Base-by-base conservation (phyloP, 441 rosid genomes). In the Croton setiger region DNA sequence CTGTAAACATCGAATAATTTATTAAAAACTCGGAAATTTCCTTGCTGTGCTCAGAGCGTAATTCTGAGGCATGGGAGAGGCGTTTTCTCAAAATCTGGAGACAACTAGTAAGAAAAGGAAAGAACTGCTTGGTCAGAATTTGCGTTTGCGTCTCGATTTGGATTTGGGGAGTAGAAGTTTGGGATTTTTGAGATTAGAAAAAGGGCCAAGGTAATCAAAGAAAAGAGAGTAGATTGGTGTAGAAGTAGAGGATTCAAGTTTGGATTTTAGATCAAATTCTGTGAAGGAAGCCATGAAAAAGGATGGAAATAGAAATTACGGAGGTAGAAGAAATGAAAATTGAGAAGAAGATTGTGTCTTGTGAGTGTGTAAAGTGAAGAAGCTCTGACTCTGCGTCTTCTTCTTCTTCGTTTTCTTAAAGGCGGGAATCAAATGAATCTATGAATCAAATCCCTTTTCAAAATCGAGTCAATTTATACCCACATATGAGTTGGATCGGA, bases 1-100 rank as follows among this genome's bases (percentile, higher is more conserved):
- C 74, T 60, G 58, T 84, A 92, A 2, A 78, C 70, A 33, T 80
- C 75, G 52, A 89, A 82, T 27, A 92, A 69, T 45, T 80, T 79
- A 14, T 60, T 58, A 23, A 72, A 3, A 73, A 63, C 44, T 75
- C 64, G 18, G 76, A 78, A 72, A 63, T 44, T 68, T 44, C 55
- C 4, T 63, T 3, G 13, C 23, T 58, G 7, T n/a, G 60, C 13
- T 44, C 48, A 14, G 59, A 13, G 13, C 15, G 49, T 15, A 43
- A 57, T 45, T 78, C 67, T 15, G 62, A 62, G 18, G 76, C 77
- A 35, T 68, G 67, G 37, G 82, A 69, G 52, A 81, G 79, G 72
- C 81, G 82, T 63, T 75, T 81, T 23, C 82, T 82, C 17, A 84
- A 61, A 59, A 81, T 33, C 2, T 79, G 66, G 58, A 81, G 81